These are phyloP conservation scores for Prunus dulcis DNA, from an alignment of 306 rosid genomes.

Conservation along the genomic window DNA sequence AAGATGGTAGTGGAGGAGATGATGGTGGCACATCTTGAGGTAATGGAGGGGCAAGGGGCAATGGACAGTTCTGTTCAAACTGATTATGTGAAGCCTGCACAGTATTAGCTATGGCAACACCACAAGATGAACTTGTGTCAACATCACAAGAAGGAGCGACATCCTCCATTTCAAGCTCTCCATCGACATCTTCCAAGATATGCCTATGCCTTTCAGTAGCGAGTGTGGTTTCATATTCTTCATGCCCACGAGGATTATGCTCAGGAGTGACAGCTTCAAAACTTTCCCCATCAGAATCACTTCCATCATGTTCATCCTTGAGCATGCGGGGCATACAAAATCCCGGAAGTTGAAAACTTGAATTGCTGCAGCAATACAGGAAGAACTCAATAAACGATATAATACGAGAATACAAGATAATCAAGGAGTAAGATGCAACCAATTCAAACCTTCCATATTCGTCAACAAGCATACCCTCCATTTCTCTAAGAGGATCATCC, in stretches of 20 bases:
- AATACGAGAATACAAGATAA: background rate
- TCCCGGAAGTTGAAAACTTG: constrained; percentile 92
- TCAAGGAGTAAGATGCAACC: background rate
- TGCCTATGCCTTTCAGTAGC: constrained; percentile 69
- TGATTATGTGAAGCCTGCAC: constrained; percentile 29
- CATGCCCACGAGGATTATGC: constrained; percentile 49
- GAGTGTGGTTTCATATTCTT: constrained; percentile 42
- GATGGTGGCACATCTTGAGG: constrained; percentile 56
- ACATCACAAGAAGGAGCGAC: constrained; percentile 81
- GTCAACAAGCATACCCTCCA: constrained; percentile 99
- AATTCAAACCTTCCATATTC: constrained; percentile 97
- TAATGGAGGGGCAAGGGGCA: constrained; percentile 45
- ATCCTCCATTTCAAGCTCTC: constrained; percentile 99
- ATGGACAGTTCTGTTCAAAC: constrained; percentile 41
- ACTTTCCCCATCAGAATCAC: constrained; percentile 90
- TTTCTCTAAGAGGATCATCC: constrained; percentile 93
- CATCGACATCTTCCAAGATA: constrained; percentile 94
- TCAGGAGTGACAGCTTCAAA: constrained; percentile 98
- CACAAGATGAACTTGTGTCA: constrained; percentile 44
- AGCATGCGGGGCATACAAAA: constrained; percentile 88
- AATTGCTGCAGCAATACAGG: constrained; percentile 58
- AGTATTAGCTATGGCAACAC: constrained; percentile 35
- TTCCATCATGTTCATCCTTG: constrained; percentile 80
- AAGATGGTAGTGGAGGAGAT: constrained; percentile 69
- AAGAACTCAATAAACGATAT: constrained; percentile 23